phyloP scores from a whole-genome alignment of 371 early-diverging fungal genomes.

The Coemansia sp. region DNA sequence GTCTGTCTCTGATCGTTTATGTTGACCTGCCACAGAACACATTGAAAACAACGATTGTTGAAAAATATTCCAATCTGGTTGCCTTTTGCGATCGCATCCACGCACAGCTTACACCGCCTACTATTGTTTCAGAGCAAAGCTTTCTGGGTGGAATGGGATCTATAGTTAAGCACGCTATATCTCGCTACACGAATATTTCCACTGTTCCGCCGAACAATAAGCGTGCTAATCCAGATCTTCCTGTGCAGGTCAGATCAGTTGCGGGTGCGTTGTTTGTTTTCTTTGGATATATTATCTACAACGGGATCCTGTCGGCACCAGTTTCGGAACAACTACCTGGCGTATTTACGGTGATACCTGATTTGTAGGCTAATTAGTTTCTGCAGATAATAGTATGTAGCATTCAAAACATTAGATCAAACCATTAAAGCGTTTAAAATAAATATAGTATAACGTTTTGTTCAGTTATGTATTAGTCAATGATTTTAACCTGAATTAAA shows the following conservation, averaged over 20 bases:
- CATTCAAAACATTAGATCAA: no score
- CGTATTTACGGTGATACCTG: constrained; percentile 53
- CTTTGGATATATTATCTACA: constrained; percentile 40
- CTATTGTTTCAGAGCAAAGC: constrained; percentile 10
- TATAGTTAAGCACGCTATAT: constrained; percentile 14
- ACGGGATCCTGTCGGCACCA: constrained; percentile 27
- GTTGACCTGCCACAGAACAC: constrained; percentile 65
- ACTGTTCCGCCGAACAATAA: neutral
- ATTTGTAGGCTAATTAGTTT: constrained; percentile 50
- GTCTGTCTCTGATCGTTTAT: constrained; percentile 65
- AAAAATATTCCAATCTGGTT: constrained; percentile 62
- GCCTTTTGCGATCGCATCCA: constrained; percentile 61
- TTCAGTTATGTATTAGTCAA: no score
- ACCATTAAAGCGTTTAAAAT: no score
- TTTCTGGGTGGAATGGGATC: constrained; percentile 16
- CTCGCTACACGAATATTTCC: neutral
- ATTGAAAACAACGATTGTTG: constrained; percentile 59
- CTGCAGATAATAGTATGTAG: neutral
- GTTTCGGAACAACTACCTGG: neutral
- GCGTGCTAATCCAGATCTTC: constrained; percentile 10
- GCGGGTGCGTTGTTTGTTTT: constrained; percentile 32
- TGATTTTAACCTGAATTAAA: no score
- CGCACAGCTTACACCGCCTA: constrained; percentile 17
- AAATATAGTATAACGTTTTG: no score
- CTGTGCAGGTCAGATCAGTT: constrained; percentile 14